A percentile compares a stretch with the other conserved stretches of the same genome.
phyloP scores from a whole-genome alignment of 441 rosid species.

The Biscutella laevigata region DNA sequence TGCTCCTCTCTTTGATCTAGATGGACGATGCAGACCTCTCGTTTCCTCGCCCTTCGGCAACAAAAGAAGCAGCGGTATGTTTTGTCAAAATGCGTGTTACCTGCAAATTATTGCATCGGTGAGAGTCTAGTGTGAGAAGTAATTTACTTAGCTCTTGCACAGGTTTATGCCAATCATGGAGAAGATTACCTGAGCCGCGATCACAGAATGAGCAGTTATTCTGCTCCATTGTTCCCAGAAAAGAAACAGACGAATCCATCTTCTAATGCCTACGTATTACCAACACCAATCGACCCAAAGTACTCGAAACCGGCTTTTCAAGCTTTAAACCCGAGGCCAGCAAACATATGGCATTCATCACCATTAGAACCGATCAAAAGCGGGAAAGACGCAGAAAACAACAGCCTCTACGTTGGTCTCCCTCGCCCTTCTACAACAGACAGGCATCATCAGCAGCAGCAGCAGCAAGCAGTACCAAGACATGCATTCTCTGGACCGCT shows the following conservation, averaged over 20 bases:
- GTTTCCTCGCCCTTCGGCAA: constrained; percentile 34
- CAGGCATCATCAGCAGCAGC: constrained; percentile 29
- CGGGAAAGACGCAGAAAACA: constrained; percentile 33
- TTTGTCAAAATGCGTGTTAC: background rate
- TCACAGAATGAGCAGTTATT: constrained; percentile 52
- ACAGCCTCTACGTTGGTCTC: constrained; percentile 34
- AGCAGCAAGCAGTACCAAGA: constrained; percentile 42
- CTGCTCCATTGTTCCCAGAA: constrained; percentile 83
- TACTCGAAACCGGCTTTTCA: constrained; percentile 32
- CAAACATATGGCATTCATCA: constrained; percentile 58
- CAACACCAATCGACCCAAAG: constrained; percentile 63
- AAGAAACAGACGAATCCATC: constrained; percentile 52
- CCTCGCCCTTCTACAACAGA: constrained; percentile 59
- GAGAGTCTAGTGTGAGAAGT: background rate
- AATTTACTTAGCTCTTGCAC: constrained; percentile 11
- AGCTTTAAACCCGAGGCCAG: constrained; percentile 35
- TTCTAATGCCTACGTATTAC: constrained; percentile 62
- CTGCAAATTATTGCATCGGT: background rate
- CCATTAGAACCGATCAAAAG: constrained; percentile 73
- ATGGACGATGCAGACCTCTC: constrained; percentile 52
- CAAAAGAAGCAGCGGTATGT: constrained; percentile 45
- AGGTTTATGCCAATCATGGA: constrained; percentile 46
- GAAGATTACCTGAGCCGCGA: constrained; percentile 41
- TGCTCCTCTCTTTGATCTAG: constrained; percentile 31
- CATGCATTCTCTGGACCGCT: constrained; percentile 78